These are phyloP conservation scores for Drechslera avenae DNA, from an alignment of 2,329 filamentous ascomycete species.

Conservation along the genomic window DNA sequence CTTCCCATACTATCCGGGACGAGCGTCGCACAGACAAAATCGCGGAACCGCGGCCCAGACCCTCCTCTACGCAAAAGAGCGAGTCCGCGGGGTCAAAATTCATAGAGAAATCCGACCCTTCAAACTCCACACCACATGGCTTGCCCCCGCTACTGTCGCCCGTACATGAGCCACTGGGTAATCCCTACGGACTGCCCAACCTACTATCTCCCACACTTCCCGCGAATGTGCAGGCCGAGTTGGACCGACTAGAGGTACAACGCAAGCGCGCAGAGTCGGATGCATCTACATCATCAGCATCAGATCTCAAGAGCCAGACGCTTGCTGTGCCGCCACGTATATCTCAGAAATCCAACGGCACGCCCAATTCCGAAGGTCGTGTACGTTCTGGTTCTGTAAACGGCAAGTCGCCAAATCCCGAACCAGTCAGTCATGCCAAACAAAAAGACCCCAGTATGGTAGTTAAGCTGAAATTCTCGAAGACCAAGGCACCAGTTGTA, in stretches of 20 bases:
- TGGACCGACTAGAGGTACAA: slow-evolving; percentile 52
- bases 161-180: slow-evolving; percentile 50
- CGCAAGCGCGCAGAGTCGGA: slow-evolving; percentile 44
- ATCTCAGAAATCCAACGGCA: slow-evolving; percentile 26
- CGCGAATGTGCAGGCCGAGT: slow-evolving; percentile 59
- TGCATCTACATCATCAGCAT: slow-evolving; percentile 43
- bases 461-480: slow-evolving; percentile 59
- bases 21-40: slow-evolving; percentile 25
- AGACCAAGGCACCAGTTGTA: slow-evolving; percentile 55
- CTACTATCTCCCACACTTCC: slow-evolving; percentile 65
- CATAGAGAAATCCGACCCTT: slow-evolving; percentile 35
- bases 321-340: slow-evolving; percentile 27
- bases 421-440: slow-evolving; percentile 16
- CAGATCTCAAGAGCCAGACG: slow-evolving; percentile 37
- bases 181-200: slow-evolving; percentile 53
- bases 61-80: slow-evolving; percentile 40
- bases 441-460: slow-evolving; percentile 41
- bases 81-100: slow-evolving; percentile 47
- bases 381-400: slow-evolving; percentile 35
- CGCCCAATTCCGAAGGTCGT: slow-evolving; percentile 28
- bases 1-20: slow-evolving; percentile 20
- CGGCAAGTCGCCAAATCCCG: slow-evolving; percentile 31
- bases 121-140: slow-evolving; percentile 45
- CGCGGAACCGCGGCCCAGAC: slow-evolving; percentile 18
- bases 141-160: slow-evolving; percentile 47